Evolutionary conservation across 148 eudicot species (phyloP).

Genomic region (Amaranthus hypochondriacus): DNA sequence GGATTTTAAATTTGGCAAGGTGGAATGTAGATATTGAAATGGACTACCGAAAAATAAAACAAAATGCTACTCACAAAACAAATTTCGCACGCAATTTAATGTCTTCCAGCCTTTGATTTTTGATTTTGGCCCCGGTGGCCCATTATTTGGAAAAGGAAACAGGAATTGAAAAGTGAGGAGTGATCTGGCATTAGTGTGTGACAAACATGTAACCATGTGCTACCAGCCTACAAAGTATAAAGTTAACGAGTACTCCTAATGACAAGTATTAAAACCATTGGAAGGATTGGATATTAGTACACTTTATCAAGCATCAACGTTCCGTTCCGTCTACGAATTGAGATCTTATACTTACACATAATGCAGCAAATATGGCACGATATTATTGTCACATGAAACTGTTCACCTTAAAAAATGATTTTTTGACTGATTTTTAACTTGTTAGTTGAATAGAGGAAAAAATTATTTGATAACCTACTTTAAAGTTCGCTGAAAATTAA

Average conservation of each 20-base stretch:
- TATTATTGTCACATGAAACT: conserved; percentile 22
- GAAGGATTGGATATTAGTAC: background rate
- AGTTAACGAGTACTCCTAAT: background rate
- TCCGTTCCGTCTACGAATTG: conserved; percentile 3
- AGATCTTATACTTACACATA: conserved; percentile 27
- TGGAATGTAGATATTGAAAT: no score
- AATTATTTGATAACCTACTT: no score
- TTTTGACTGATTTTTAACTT: no score
- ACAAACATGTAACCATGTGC: conserved; percentile 37
- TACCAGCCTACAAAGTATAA: conserved; percentile 15
- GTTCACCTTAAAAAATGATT: background rate
- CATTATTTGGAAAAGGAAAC: background rate
- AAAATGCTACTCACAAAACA: background rate
- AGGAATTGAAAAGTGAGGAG: background rate
- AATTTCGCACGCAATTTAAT: background rate
- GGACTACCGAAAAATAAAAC: background rate
- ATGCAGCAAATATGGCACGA: conserved; percentile 18
- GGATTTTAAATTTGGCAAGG: no score
- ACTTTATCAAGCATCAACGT: background rate
- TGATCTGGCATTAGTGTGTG: conserved; percentile 16
- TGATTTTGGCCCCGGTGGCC: background rate
- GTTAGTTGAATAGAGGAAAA: no score
- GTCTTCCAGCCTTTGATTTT: background rate
- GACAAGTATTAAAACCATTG: background rate
- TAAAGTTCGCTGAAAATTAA: no score